Percentiles rank a stretch among this genome's conserved stretches.
phyloP scores from a whole-genome alignment of 208 protist species.

The Trypanosoma brucei region DNA sequence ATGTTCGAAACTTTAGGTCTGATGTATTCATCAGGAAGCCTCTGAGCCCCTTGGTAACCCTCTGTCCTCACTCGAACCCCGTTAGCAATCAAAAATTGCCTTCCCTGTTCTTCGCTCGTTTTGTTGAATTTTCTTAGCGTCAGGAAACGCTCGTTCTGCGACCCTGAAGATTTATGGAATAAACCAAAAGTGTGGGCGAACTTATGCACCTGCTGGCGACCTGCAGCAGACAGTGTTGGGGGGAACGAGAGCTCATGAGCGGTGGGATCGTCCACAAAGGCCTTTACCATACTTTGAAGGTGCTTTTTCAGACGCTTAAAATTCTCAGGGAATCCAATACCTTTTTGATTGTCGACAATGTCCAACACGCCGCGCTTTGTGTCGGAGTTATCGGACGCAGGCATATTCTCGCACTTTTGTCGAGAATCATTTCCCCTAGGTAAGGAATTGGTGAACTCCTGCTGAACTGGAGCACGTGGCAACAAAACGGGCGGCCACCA shows the following conservation, averaged over 20 bases:
- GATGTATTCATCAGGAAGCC: slow-evolving; percentile 42
- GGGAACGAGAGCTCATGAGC: slow-evolving; percentile 29
- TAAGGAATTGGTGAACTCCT: too few species aligned
- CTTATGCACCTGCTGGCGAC: slow-evolving; percentile 66
- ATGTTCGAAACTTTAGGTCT: slow-evolving; percentile 27
- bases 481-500: too few species aligned
- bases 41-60: slow-evolving; percentile 76
- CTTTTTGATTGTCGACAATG: too few species aligned
- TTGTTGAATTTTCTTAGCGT: slow-evolving; percentile 58
- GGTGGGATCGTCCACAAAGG: too few species aligned
- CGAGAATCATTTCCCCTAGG: too few species aligned
- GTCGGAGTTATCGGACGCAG: too few species aligned
- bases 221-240: slow-evolving; percentile 42
- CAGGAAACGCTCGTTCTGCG: slow-evolving; percentile 33
- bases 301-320: too few species aligned
- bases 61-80: slow-evolving; percentile 55
- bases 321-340: too few species aligned
- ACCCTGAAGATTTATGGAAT: slow-evolving; percentile 64
- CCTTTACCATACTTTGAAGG: too few species aligned
- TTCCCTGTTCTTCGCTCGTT: slow-evolving; percentile 21
- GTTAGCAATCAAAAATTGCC: slow-evolving; percentile 30
- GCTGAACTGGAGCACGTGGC: too few species aligned
- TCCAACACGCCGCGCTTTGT: too few species aligned
- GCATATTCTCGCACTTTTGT: too few species aligned
- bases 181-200: slow-evolving; percentile 64